These are phyloP conservation scores for Chamaecyparis obtusa DNA, from an alignment of 75 land plant genomes.

Conservation along the genomic window DNA sequence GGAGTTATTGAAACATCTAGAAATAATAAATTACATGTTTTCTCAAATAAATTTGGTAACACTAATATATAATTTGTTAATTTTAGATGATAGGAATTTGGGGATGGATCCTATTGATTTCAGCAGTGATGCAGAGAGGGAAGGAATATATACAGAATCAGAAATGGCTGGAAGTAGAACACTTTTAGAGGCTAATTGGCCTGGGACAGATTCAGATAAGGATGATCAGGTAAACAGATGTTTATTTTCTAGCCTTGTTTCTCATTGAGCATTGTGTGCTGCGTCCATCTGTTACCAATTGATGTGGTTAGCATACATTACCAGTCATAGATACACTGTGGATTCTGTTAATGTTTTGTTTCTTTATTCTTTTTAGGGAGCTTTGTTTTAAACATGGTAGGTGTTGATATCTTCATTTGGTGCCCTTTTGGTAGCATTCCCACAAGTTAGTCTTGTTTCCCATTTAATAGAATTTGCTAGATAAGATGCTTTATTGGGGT, in stretches of 20 bases:
- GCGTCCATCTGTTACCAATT: background rate
- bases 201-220: constrained; percentile 26
- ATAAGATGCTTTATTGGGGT: background rate
- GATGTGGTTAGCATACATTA: background rate
- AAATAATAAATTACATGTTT: background rate
- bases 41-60: background rate
- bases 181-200: constrained; percentile 38
- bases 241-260: background rate
- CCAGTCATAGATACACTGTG: background rate
- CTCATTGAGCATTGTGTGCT: background rate
- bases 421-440: background rate
- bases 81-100: background rate
- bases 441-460: background rate
- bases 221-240: constrained; percentile 24
- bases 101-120: constrained; percentile 4
- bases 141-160: constrained; percentile 40
- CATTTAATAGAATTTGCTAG: background rate
- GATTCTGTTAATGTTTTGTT: background rate
- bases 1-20: background rate
- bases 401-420: background rate
- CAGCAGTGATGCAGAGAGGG: constrained; percentile 30
- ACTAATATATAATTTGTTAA: background rate
- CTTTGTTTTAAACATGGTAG: background rate
- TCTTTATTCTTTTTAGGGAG: background rate
- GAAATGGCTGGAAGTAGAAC: constrained; percentile 37